Base-by-base conservation (phyloP, 163 green algal genomes). In the Chloromonas sp. region DNA sequence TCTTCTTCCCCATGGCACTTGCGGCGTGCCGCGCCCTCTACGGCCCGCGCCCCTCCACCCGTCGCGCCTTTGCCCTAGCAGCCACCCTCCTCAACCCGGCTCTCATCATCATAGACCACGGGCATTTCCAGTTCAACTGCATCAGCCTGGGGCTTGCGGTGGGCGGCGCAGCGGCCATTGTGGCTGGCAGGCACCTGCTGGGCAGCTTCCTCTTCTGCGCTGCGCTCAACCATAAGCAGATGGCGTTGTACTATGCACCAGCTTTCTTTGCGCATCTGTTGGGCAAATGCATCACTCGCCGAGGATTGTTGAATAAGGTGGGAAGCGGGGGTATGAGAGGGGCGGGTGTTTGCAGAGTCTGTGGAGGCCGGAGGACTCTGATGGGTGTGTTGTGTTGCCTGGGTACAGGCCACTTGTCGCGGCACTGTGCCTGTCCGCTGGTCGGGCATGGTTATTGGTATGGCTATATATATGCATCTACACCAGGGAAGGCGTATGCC, bases 81-180 rank as follows among this genome's bases (percentile, higher is more conserved):
- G 84, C 89, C 1, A 74, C 92, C 60, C 87, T 98, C 13, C 91
- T 99, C 58, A 93, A 97, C 86, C 97, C 97, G 2, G 93, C 92
- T 0, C 77, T 91, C 0, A 70, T 99, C 2, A 87, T 99, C 1
- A 97, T 98, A n/a, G 97, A 99, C 91, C 97, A 99, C 86, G 97
- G 96, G 1, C 97, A 99, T 90, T 99, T 99, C 85, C 97, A 99
- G 90, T 99, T 98, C 93, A 99, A 99, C 90, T 93, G 91, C 93
- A 98, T 99, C 82, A 96, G 93, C 85, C 92, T 99, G 57, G 97
- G 96, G 0, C 87, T 98, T 1, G 82, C 92, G 11, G 87, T 93
- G 60, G 88, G 84, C 36, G 86, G 91, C 61, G 93, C 84, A 71
- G 93, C 86, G 2, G 90, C 91, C 14, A 91, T 92, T 0, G 88